A percentile compares a stretch with the other conserved stretches of the same genome.
Conservation (phyloP, 495 filamentous ascomycete species). For the Neurospora sp. region DNA sequence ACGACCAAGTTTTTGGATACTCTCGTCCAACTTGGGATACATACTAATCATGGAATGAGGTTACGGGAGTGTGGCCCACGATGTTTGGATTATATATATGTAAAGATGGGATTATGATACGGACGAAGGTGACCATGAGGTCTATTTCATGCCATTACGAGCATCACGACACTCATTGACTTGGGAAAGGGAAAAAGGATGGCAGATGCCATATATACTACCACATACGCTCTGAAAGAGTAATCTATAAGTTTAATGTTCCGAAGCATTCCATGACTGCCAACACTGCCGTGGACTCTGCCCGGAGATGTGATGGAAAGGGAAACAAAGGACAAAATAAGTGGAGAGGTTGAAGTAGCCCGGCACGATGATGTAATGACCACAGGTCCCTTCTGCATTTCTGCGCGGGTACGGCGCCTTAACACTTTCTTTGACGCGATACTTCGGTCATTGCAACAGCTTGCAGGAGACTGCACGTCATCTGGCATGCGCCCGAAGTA, state of each 20-base stretch:
- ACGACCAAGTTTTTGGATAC: background rate
- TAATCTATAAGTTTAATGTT: background rate
- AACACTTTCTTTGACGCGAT: background rate
- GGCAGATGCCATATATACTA: background rate
- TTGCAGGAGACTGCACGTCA: background rate
- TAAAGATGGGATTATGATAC: background rate
- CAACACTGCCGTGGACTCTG: background rate
- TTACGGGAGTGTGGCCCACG: background rate
- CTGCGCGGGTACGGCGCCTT: background rate
- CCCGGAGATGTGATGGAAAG: background rate
- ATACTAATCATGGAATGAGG: background rate
- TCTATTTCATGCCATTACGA: background rate
- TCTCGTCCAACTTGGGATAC: background rate
- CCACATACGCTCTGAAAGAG: background rate
- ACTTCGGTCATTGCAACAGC: background rate
- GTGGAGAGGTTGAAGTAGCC: background rate
- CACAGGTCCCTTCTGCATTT: background rate
- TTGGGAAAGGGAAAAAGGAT: background rate
- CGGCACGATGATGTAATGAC: constrained; percentile 5
- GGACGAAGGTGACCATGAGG: background rate
- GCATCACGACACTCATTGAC: background rate
- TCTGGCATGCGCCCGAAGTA: background rate
- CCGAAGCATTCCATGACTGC: background rate
- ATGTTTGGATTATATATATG: background rate
- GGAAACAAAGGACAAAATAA: background rate